Base-by-base conservation (phyloP, 306 rosid species). In the Prunus davidiana region DNA sequence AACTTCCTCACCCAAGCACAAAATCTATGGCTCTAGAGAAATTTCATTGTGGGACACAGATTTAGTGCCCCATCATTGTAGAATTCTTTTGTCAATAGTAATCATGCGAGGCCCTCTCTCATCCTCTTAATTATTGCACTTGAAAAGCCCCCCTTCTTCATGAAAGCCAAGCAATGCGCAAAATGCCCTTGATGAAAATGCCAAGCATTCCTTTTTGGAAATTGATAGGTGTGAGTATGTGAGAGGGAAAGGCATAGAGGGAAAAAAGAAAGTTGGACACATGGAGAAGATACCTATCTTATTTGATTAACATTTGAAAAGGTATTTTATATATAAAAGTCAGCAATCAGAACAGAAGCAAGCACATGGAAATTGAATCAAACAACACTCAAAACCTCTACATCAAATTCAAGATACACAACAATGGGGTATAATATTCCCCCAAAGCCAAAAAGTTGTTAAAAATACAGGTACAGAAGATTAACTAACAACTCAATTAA, bases 341-440 rank as follows among this genome's bases (percentile, higher is more conserved):
- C 22, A 16, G 24, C 77, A 18, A 61, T 41, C 60, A 61, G n/a
- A 11, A 27, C 30, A 46, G 60, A 73, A 45, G 60, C 91, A 73
- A 27, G 60, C 91, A 84, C 84, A 83, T 81, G 89, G 68, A 70
- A 84, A 43, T 79, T 76, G 85, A 74, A 78, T 79, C 79, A 77
- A 85, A 79, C 80, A 71, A 24, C 84, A 85, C 84, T 82, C 81
- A 79, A 75, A 81, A 79, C 79, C 77, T 67, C 86, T 84, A 81
- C 80, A 76, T 77, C 86, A 89, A 84, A 78, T 80, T 77, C 86
- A 85, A 81, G 77, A 78, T 69, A 57, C 69, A 72, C 72, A 72
- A 72, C 72, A 72, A 65, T 27, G 64, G 64, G 82, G 74, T 82
- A 81, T 72, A 77, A 67, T 65, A 78, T 56, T 66, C 57, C 75